Evolutionary conservation across 163 green algal genomes (phyloP).

Genomic region (Scenedesmus sp.): DNA sequence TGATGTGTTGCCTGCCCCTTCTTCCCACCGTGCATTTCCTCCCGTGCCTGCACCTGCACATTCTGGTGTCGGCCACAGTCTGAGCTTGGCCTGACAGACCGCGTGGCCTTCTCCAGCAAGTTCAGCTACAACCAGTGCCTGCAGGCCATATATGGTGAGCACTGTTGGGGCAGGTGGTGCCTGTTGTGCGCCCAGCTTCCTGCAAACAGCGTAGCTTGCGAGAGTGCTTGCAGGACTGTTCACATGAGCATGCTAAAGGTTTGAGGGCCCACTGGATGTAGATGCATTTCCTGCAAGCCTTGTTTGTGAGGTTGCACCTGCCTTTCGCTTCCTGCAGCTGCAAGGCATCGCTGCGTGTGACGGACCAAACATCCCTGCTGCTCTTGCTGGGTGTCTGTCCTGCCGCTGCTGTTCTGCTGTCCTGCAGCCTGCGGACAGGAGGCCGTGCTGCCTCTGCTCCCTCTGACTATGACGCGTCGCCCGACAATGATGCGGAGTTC

Average conservation of each 20-base stretch:
- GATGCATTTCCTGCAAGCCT: neutral
- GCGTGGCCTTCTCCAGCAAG: slow-evolving; percentile 72
- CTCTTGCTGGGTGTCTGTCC: too few species aligned
- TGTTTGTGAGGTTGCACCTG: too few species aligned
- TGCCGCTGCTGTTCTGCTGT: neutral
- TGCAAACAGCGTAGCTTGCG: neutral
- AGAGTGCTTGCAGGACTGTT: too few species aligned
- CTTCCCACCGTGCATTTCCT: neutral
- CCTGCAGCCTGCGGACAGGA: slow-evolving; percentile 23
- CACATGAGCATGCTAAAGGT: neutral
- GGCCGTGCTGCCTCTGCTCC: slow-evolving; percentile 13
- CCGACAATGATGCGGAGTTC: slow-evolving; percentile 20
- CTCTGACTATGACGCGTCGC: neutral
- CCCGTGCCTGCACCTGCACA: neutral
- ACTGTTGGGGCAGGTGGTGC: neutral
- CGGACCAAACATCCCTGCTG: too few species aligned
- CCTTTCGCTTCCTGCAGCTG: too few species aligned
- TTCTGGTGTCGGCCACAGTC: slow-evolving; percentile 62
- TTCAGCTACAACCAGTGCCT: slow-evolving; percentile 77
- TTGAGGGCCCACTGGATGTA: neutral
- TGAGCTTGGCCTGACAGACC: slow-evolving; percentile 74
- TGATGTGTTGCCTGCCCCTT: neutral
- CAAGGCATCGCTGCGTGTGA: too few species aligned
- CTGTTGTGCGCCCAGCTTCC: neutral
- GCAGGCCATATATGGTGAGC: slow-evolving; percentile 62